Conservation (phyloP, 208 protist species). For the Trypanosoma avium region DNA sequence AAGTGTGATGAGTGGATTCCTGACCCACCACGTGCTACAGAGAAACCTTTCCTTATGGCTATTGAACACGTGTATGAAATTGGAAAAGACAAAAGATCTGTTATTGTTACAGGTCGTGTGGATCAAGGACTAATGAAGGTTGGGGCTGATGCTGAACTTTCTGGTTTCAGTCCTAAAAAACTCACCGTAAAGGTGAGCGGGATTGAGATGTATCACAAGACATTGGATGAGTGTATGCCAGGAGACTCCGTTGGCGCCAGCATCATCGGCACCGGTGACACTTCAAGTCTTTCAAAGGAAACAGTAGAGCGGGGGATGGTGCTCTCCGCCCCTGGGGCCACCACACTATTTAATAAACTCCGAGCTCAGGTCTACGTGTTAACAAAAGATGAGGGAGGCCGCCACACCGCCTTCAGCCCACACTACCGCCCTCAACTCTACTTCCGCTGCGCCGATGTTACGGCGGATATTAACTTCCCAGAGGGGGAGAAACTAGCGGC, state of each 20-base stretch:
- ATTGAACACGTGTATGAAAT: constrained; percentile 96
- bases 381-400: constrained; percentile 98
- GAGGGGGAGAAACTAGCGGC: constrained; percentile 72
- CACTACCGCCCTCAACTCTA: constrained; percentile 98
- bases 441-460: constrained; percentile 98
- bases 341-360: constrained; percentile 94
- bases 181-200: constrained; percentile 89
- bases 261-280: constrained; percentile 87
- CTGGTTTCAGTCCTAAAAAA: constrained; percentile 92
- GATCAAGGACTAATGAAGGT: constrained; percentile 94
- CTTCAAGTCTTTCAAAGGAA: constrained; percentile 93
- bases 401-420: constrained; percentile 97
- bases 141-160: constrained; percentile 96
- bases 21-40: constrained; percentile 91
- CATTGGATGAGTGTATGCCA: constrained; percentile 93
- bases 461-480: constrained; percentile 94
- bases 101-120: constrained; percentile 96
- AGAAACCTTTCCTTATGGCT: constrained; percentile 98
- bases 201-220: constrained; percentile 98
- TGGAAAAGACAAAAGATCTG: constrained; percentile 92
- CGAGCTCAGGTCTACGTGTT: constrained; percentile 97
- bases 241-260: constrained; percentile 98
- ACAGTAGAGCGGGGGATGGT: constrained; percentile 96
- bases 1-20: constrained; percentile 94
- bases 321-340: constrained; percentile 91